Conservation (phyloP, 768 basidiomycete species). For the Amanita polypyramis region DNA sequence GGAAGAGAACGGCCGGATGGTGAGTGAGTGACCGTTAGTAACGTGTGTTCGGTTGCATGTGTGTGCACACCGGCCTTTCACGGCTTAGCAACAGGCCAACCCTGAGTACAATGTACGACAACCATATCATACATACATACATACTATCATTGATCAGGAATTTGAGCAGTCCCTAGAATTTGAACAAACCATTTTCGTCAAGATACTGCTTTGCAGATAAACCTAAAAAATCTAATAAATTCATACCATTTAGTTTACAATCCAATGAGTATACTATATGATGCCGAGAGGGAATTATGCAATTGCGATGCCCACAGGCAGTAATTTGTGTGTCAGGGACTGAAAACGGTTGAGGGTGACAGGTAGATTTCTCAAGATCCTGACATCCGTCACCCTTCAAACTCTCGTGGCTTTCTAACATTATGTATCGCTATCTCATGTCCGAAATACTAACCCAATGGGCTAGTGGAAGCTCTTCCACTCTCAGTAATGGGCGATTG, state of each 20-base stretch:
- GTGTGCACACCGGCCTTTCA: no score
- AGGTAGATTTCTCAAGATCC: not conserved
- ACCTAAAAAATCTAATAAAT: not conserved
- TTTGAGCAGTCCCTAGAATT: not conserved
- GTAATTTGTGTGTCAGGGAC: not conserved
- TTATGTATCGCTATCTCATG: not conserved
- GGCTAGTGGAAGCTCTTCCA: slow-evolving; percentile 1
- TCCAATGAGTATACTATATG: slow-evolving; percentile 1
- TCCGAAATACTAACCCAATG: not conserved
- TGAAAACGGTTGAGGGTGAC: not conserved
- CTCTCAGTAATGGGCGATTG: slow-evolving; percentile 1
- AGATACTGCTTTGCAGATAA: not conserved
- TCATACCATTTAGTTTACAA: slow-evolving; percentile 1
- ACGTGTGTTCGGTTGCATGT: no score
- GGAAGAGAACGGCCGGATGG: no score
- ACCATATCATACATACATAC: no score
- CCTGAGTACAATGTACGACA: no score
- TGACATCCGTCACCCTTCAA: not conserved
- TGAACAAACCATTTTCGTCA: not conserved
- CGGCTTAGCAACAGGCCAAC: no score
- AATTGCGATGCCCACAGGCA: not conserved
- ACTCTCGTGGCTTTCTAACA: not conserved
- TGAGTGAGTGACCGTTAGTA: no score
- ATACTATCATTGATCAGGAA: no score
- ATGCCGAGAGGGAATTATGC: slow-evolving; percentile 1